Base-by-base conservation (phyloP, 768 basidiomycete genomes). In the Podaxis rugospora region DNA sequence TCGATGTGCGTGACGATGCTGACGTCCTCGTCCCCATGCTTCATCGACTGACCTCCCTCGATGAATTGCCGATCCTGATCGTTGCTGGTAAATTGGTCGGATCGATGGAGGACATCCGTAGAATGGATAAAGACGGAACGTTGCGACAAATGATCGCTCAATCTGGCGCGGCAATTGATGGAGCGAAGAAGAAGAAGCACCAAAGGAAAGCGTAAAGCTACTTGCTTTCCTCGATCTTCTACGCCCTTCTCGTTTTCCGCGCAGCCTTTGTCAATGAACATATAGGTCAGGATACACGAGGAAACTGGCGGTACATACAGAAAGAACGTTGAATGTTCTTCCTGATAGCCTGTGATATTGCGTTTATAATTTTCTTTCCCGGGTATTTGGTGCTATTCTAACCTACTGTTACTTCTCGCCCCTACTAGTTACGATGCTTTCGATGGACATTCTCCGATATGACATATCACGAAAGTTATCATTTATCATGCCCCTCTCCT, bases 1-100 rank as follows among this genome's bases (percentile, higher is more conserved):
- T 90, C 21, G 90, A 93, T 67, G 72, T 83, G 55, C 85, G 91
- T 62, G 87, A 86, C 62, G 91, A 93, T 68, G 82, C 81, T 4
- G 75, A 80, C 0, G 83, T 90, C 25, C 75, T 93, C 23, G 70
- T 72, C 3, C 85, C 88, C 1, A 75, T 92, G 25, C 77, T 93
- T 49, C 66, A 69, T 11, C 86, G 91, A 0, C 75, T 93, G 40
- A 89, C 89, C 0, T 72, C 71, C 14, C 68, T 77, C 3, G 63
- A 75, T 1, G 80, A 83, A 14, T 74, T 92, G 5, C 89, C 92
- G 14, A 69, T 92, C 32, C 79, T 93, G 4, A 76, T 93, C 55
- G 70, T 93, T 49, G 87, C 85, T 16, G 92, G 92, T 37, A 76
- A 78, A 51, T 70, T 80, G 14, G 73, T 89, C 14, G 84, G 84